A percentile compares a stretch with the other conserved stretches of the same genome.
These are phyloP conservation scores for Ganoderma resinaceum DNA, from an alignment of 1,284 basidiomycete genomes.

Conservation along the genomic window DNA sequence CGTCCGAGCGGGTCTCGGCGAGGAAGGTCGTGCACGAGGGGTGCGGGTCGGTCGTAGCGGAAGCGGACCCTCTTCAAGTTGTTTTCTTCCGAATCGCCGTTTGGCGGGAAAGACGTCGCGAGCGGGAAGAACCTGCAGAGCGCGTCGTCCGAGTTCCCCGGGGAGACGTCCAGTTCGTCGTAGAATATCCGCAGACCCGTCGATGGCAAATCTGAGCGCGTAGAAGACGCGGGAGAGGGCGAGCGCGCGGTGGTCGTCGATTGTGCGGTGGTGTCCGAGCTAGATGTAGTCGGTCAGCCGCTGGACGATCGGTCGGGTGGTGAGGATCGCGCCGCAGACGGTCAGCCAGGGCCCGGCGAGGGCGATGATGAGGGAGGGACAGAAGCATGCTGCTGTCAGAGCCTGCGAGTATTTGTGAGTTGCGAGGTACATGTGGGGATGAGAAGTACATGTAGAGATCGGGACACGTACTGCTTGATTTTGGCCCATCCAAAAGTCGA, in stretches of 20 bases:
- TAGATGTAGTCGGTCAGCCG: slow-evolving; percentile 31
- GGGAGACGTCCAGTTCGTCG: background rate
- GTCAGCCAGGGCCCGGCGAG: slow-evolving; percentile 20
- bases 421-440: background rate
- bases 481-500: background rate
- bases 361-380: slow-evolving; percentile 20
- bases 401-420: background rate
- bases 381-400: slow-evolving; percentile 10
- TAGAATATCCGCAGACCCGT: background rate
- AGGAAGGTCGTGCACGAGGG: too few species aligned
- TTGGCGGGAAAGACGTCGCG: background rate
- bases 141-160: too few species aligned
- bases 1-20: background rate
- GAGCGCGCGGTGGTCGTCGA: slow-evolving; percentile 21
- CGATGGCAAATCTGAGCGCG: slow-evolving; percentile 7
- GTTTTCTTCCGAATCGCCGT: background rate
- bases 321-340: slow-evolving; percentile 23
- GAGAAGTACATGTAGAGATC: background rate
- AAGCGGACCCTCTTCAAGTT: background rate
- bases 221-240: too few species aligned
- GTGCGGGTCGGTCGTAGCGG: background rate
- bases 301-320: slow-evolving; percentile 18
- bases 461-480: background rate
- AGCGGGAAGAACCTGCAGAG: background rate
- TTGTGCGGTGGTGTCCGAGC: slow-evolving; percentile 21